Evolutionary conservation across 2,329 filamentous ascomycete genomes (phyloP), one percentile per base, ranked within the genome.

Genomic region (Aspergillus sp.): DNA sequence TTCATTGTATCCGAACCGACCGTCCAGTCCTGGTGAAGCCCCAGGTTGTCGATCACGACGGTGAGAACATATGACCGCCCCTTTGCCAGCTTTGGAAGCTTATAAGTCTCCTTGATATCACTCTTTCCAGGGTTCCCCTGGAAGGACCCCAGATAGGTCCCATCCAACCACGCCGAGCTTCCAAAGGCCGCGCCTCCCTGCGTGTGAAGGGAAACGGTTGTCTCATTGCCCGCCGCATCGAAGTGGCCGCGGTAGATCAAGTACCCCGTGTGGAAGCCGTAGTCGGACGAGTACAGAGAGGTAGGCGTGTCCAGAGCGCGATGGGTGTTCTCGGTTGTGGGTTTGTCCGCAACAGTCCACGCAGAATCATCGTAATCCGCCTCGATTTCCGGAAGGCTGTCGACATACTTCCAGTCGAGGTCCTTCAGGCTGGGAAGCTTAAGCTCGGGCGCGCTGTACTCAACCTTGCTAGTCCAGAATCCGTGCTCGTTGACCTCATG

Each of bases 241-340:
- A 89, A 88, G 42, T 75, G 68, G 0, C 81, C 82, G 2, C 82
- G 73, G 63, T 74, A 88, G 29, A 88, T 45, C 0, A 86, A 64
- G 1, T 72, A 73, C 3, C 82, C 82, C 0, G 75, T 69, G 52
- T 83, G 68, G 57, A 77, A 88, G 15, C 82, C 82, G 48, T 88
- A 88, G 55, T 88, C 82, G 11, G 73, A 73, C 0, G 68, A 69
- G 47, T 80, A 84, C 0, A 88, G 69, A 0, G 74, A 78, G 0
- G 72, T 76, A 0, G 80, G 76, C 0, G 82, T 86, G 1, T 64
- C 69, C 2, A 80, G 59, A 2, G 68, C 60, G 14, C 58, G 48
- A 12, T 66, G 61, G 0, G 71, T 74, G 53, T 86, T 86, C 49
- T 73, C 72, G 1, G 75, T 78, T 2, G 65, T 67, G 1, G 60